Evolutionary conservation across 257 asterid genomes (phyloP).

Genomic region (Voacanga thouarsii): DNA sequence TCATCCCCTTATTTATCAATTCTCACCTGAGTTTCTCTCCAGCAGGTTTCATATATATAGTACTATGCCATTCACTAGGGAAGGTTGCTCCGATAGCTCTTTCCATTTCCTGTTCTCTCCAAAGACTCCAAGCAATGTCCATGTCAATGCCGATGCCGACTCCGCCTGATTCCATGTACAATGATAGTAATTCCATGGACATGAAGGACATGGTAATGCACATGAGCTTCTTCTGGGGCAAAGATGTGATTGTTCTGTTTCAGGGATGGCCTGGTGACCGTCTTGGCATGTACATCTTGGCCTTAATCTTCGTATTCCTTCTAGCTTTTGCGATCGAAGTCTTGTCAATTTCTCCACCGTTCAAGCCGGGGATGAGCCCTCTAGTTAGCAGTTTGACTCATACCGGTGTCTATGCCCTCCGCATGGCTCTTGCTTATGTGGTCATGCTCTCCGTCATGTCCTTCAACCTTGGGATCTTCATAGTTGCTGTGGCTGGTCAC

Average conservation of each 20-base stretch:
- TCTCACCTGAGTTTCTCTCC: background rate
- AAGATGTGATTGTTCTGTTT: conserved; percentile 29
- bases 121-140: background rate
- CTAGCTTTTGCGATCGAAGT: conserved; percentile 41
- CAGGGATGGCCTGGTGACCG: conserved; percentile 40
- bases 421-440: conserved; percentile 63
- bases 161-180: conserved; percentile 9
- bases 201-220: conserved; percentile 35
- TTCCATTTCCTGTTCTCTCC: background rate
- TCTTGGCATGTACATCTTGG: conserved; percentile 52
- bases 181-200: conserved; percentile 15
- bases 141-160: conserved; percentile 23
- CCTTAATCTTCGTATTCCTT: conserved; percentile 46
- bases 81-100: background rate
- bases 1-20: background rate
- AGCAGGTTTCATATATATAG: background rate
- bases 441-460: conserved; percentile 81
- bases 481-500: conserved; percentile 61
- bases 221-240: conserved; percentile 43
- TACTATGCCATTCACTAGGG: too few species aligned
- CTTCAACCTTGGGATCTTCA: conserved; percentile 59
- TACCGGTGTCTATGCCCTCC: conserved; percentile 41
- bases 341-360: conserved; percentile 28
- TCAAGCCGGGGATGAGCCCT: conserved; percentile 26
- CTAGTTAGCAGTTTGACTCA: conserved; percentile 25